A percentile compares a stretch with the other conserved stretches of the same genome.
These are phyloP conservation scores for Hirschfeldia incana DNA, from an alignment of 345 rosid genomes.

Conservation along the genomic window DNA sequence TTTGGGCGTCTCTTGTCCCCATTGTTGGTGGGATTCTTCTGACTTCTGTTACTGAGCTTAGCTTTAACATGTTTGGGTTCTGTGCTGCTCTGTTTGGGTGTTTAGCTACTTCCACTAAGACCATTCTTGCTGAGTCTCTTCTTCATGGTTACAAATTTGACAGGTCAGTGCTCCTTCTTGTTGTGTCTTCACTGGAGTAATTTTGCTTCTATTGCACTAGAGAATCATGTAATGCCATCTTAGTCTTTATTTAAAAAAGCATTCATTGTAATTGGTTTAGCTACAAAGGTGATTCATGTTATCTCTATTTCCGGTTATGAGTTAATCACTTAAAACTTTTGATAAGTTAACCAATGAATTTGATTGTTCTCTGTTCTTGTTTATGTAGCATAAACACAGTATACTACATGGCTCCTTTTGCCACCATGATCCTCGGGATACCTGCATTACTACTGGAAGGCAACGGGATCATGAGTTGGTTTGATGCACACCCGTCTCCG, in stretches of 20 bases:
- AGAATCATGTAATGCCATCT: conserved; percentile 6
- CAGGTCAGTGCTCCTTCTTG: not conserved
- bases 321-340: not conserved
- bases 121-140: conserved; percentile 95
- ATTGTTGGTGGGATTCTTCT: conserved; percentile 98
- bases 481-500: conserved; percentile 56
- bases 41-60: conserved; percentile 91
- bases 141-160: conserved; percentile 80
- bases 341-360: conserved; percentile 5
- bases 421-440: conserved; percentile 86
- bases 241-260: too few species aligned
- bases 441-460: conserved; percentile 95
- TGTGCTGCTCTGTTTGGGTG: conserved; percentile 98
- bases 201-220: not conserved
- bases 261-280: not conserved
- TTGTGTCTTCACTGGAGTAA: not conserved
- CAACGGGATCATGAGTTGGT: conserved; percentile 75
- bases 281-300: not conserved
- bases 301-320: not conserved
- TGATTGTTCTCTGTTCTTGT: conserved; percentile 3
- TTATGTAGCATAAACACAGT: conserved; percentile 84
- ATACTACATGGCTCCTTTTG: conserved; percentile 98
- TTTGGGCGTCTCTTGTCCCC: conserved; percentile 94
- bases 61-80: conserved; percentile 94
- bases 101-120: conserved; percentile 99